Conservation (phyloP, 306 rosid genomes). For the Medicago arabica region DNA sequence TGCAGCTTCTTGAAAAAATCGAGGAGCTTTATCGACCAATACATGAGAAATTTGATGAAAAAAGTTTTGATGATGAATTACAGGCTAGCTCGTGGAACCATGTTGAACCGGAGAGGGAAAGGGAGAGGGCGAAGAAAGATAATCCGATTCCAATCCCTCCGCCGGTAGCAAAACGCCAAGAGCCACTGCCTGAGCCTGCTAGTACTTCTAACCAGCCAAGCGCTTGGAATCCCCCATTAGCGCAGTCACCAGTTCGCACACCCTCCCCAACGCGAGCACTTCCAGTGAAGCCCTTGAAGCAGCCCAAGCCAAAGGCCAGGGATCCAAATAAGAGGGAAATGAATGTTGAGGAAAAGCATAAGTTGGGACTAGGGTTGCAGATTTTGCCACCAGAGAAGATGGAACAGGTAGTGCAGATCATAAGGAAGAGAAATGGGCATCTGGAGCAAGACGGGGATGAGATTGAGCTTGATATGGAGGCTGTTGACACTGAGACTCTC, state of each 20-base stretch:
- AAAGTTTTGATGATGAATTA: constrained; percentile 68
- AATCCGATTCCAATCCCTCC: constrained; percentile 25
- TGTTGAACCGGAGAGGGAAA: constrained; percentile 60
- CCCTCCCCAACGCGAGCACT: constrained; percentile 68
- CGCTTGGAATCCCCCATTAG: constrained; percentile 35
- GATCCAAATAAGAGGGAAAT: constrained; percentile 93
- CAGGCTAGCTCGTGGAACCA: constrained; percentile 87
- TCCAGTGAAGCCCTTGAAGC: constrained; percentile 77
- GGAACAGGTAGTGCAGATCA: constrained; percentile 95
- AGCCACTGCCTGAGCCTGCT: constrained; percentile 41
- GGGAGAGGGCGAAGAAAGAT: constrained; percentile 45
- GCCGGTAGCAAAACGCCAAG: constrained; percentile 16
- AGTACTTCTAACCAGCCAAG: constrained; percentile 65
- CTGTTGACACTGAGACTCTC: constrained; percentile 91
- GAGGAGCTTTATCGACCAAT: constrained; percentile 74
- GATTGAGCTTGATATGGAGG: constrained; percentile 96
- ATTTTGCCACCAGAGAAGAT: constrained; percentile 89
- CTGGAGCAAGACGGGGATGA: constrained; percentile 97
- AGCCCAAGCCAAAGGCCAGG: constrained; percentile 93
- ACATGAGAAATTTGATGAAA: constrained; percentile 54
- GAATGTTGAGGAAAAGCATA: constrained; percentile 92
- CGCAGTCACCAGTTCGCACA: constrained; percentile 70
- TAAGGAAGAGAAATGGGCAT: constrained; percentile 88
- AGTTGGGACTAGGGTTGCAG: constrained; percentile 85
- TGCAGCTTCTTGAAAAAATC: constrained; percentile 60